Evolutionary conservation across 2,329 filamentous ascomycete genomes (phyloP).

Genomic region (Talaromyces funiculosus): DNA sequence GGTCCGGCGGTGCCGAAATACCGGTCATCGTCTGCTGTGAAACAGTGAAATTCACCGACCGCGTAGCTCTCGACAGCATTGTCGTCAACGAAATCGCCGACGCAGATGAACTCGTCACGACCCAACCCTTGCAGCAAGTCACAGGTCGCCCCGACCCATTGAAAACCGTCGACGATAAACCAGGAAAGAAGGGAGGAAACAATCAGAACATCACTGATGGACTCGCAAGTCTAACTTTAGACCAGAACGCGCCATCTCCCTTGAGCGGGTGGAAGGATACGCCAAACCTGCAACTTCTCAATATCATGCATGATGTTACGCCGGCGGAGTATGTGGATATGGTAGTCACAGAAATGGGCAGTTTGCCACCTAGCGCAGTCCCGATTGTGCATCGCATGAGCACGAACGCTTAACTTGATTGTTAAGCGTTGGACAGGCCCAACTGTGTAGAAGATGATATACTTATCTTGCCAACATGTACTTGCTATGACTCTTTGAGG

Average conservation of each 20-base stretch:
- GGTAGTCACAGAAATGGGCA: constrained; percentile 87
- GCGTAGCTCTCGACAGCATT: constrained; percentile 84
- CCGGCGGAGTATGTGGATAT: constrained; percentile 79
- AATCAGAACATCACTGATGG: constrained; percentile 2
- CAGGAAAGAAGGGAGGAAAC: constrained; percentile 17
- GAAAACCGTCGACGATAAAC: constrained; percentile 19
- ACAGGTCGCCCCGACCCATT: constrained; percentile 27
- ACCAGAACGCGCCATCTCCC: constrained; percentile 24
- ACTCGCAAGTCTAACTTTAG: constrained; percentile 13
- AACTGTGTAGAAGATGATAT: background rate
- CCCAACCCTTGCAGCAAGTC: constrained; percentile 25
- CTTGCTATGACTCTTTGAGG: background rate
- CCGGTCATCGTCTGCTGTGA: constrained; percentile 88
- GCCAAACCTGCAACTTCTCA: constrained; percentile 57
- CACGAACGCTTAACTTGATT: constrained; percentile 32
- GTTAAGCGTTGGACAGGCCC: background rate
- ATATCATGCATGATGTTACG: constrained; percentile 88
- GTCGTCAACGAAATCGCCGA: constrained; percentile 90
- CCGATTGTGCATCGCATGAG: constrained; percentile 64
- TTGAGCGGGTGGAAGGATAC: constrained; percentile 55
- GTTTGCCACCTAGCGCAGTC: constrained; percentile 77
- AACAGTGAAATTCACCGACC: constrained; percentile 89
- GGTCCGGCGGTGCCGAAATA: constrained; percentile 53
- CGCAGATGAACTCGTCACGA: constrained; percentile 56
- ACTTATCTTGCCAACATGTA: constrained; percentile 1